These are phyloP conservation scores for Botrytis elliptica DNA, from an alignment of 2,329 filamentous ascomycete species.

Conservation along the genomic window DNA sequence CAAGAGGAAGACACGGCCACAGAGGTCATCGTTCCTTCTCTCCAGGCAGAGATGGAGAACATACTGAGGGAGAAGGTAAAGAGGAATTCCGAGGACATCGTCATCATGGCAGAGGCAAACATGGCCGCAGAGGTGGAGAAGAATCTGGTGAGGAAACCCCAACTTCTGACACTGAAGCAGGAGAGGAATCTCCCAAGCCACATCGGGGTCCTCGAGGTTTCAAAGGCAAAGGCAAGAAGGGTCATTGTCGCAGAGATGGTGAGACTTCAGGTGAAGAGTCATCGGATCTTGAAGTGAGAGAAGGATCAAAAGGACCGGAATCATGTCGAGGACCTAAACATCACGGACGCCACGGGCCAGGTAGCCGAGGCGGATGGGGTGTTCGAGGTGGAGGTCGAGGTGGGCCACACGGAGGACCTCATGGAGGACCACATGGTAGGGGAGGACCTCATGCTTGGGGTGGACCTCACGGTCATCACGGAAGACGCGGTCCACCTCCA, in stretches of 20 bases:
- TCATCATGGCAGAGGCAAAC: conserved; percentile 35
- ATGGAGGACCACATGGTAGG: conserved; percentile 21
- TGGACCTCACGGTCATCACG: conserved; percentile 25
- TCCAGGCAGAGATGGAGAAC: conserved; percentile 30
- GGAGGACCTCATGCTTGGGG: conserved; percentile 24
- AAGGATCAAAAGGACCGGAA: conserved; percentile 15
- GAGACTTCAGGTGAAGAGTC: conserved; percentile 8
- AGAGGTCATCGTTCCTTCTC: conserved; percentile 28
- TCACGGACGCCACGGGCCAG: conserved; percentile 26
- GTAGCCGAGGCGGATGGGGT: conserved; percentile 25
- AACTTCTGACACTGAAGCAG: conserved; percentile 15
- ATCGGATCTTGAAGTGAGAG: conserved; percentile 21
- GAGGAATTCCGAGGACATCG: conserved; percentile 39
- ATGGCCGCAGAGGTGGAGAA: conserved; percentile 10
- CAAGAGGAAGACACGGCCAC: conserved; percentile 26
- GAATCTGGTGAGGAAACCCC: conserved; percentile 21
- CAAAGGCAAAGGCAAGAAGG: not conserved
- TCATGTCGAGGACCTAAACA: conserved; percentile 22
- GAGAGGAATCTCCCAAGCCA: conserved; percentile 11
- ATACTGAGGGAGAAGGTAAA: conserved; percentile 20
- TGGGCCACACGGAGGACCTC: conserved; percentile 22
- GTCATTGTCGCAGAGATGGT: not conserved
- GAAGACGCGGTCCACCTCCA: conserved; percentile 29
- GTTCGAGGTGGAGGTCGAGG: conserved; percentile 20
- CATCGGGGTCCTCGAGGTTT: conserved; percentile 3